Base-by-base conservation (phyloP, 176 grass and related monocot species). In the Guadua angustifolia region DNA sequence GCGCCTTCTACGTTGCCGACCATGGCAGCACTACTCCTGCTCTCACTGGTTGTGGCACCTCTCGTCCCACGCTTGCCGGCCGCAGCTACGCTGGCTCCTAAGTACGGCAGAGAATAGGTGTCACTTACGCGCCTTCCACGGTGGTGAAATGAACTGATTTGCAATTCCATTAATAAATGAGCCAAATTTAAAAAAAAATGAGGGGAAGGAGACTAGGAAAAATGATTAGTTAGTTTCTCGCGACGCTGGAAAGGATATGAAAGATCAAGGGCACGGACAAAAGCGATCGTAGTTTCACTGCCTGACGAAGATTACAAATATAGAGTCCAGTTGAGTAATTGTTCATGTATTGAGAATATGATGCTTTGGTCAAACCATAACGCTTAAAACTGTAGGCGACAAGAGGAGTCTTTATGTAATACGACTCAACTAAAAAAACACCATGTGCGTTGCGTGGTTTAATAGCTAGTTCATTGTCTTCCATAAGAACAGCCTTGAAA, bases 391-490 rank as follows among this genome's bases (percentile, higher is more conserved):
- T 73, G 21, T 45, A 65, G 38, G 25, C 1, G 14, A 44, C 24
- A 71, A 9, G 26, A 52, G 8, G 36, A 47, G 65, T n/a, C 18
- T 10, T 64, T 75, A 7, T 5, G 13, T 7, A 32, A 60, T 29
- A 51, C 18, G 43, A 73, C 6, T 52, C 22, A n/a, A 43, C 2
- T 14, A 33, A 49, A 32, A 43, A 43, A 84, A 19, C 17, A 36
- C 49, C 0, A 53, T 73, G 46, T 83, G 91, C 94, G 91, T 87
- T 95, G 38, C 91, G 88, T 16, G 88, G 88, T 87, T 88, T 85
- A 60, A 93, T 79, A 64, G 94, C 77, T n/a, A 91, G 72, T 55
- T 85, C 67, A 77, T 95, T 95, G 62, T 93, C 90, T 95, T 93
- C 91, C 74, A 93, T 79, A 75, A 71, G 77, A 79, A 93, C 45